These are phyloP conservation scores for Tothia fuscella DNA, from an alignment of 2,329 filamentous ascomycete genomes.

Conservation along the genomic window DNA sequence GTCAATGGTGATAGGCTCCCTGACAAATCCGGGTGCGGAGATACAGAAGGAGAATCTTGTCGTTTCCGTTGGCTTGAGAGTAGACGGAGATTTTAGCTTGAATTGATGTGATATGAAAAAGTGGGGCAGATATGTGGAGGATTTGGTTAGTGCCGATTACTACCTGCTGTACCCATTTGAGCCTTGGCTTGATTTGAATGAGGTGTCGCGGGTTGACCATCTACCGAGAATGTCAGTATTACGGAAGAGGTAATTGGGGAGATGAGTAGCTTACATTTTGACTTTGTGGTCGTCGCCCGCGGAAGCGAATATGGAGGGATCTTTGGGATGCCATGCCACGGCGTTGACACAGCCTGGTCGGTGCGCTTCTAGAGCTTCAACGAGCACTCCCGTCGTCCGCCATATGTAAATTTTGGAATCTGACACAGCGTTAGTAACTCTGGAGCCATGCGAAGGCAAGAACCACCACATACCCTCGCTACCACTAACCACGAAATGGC, in stretches of 20 bases:
- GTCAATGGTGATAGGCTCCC: too few relatives aligned
- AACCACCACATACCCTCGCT: conserved; percentile 59
- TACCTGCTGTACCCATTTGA: too few relatives aligned
- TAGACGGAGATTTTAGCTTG: too few relatives aligned
- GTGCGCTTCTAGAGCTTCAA: conserved; percentile 70
- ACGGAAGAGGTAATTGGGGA: background rate
- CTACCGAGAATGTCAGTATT: too few relatives aligned
- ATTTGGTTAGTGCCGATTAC: too few relatives aligned
- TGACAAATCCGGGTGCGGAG: too few relatives aligned
- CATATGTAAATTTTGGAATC: conserved; percentile 71
- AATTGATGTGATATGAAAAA: too few relatives aligned
- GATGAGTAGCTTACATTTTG: conserved; percentile 50
- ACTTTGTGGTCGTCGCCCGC: conserved; percentile 80
- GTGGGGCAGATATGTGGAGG: too few relatives aligned
- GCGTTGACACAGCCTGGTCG: conserved; percentile 65
- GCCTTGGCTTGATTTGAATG: too few relatives aligned
- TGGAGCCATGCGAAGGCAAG: conserved; percentile 4
- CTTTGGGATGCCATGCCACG: conserved; percentile 75
- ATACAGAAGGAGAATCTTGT: too few relatives aligned
- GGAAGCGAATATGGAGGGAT: conserved; percentile 77
- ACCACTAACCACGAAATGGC: conserved; percentile 83
- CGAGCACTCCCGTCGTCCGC: conserved; percentile 68
- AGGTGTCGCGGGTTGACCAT: too few relatives aligned
- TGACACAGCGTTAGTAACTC: conserved; percentile 22
- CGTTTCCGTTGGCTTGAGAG: too few relatives aligned